phyloP scores from a whole-genome alignment of 2,329 filamentous ascomycete species.

The Aureobasidium melanogenum region DNA sequence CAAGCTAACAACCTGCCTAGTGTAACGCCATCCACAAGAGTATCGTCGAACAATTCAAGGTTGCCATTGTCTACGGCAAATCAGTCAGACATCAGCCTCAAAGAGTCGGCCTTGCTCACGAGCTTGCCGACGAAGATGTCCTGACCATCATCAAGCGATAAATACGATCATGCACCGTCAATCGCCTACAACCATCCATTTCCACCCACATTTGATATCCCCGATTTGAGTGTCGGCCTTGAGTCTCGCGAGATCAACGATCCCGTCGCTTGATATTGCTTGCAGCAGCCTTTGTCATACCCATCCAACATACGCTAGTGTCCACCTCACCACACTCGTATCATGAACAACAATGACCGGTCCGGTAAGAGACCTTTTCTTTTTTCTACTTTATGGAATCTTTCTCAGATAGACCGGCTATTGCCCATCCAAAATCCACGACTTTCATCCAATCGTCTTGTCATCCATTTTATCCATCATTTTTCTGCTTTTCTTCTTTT shows the following conservation, averaged over 20 bases:
- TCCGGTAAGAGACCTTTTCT: slow-evolving; percentile 9
- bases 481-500: not conserved
- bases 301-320: slow-evolving; percentile 7
- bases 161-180: slow-evolving; percentile 25
- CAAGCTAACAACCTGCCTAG: slow-evolving; percentile 43
- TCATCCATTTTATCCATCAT: not conserved
- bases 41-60: slow-evolving; percentile 92
- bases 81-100: slow-evolving; percentile 99
- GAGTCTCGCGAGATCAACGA: slow-evolving; percentile 4
- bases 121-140: slow-evolving; percentile 94
- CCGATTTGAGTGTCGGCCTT: slow-evolving; percentile 9
- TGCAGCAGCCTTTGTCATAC: slow-evolving; percentile 10
- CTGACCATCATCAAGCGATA: slow-evolving; percentile 12
- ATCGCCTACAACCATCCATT: not conserved
- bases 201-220: not conserved
- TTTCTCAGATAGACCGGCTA: slow-evolving; percentile 9
- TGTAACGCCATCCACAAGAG: slow-evolving; percentile 96
- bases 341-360: slow-evolving; percentile 10
- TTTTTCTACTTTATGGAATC: not conserved
- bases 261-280: not conserved
- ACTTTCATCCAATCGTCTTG: not conserved
- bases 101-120: slow-evolving; percentile 81
- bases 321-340: slow-evolving; percentile 1
- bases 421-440: not conserved
- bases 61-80: slow-evolving; percentile 91